phyloP scores from a whole-genome alignment of 176 grass and related monocot species.

The Tillandsia leiboldiana region DNA sequence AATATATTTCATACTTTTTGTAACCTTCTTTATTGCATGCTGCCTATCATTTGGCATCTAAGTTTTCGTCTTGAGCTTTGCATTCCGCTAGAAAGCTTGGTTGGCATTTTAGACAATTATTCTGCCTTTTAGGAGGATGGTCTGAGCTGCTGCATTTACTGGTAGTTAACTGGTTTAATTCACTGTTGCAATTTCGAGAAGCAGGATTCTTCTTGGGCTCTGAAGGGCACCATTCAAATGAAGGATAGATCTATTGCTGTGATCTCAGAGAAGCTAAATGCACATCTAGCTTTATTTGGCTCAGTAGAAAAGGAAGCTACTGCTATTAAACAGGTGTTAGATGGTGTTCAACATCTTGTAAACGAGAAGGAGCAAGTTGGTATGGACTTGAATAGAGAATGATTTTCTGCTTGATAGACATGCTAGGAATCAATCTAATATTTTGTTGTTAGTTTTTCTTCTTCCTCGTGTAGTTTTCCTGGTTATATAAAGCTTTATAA shows the following conservation, averaged over 20 bases:
- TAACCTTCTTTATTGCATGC: neutral
- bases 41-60: neutral
- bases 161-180: constrained; percentile 23
- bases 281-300: constrained; percentile 59
- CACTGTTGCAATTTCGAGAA: constrained; percentile 26
- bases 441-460: constrained; percentile 2
- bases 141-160: neutral
- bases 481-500: constrained; percentile 2
- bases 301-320: constrained; percentile 59
- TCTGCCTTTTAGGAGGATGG: constrained; percentile 1
- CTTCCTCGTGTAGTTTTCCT: neutral
- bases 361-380: constrained; percentile 71
- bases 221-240: constrained; percentile 60
- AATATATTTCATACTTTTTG: constrained; percentile 1
- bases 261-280: constrained; percentile 64
- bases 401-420: constrained; percentile 4
- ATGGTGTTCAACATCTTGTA: constrained; percentile 44
- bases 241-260: constrained; percentile 63
- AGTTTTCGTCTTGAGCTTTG: neutral
- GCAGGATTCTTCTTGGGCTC: constrained; percentile 73
- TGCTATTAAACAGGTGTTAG: constrained; percentile 38
- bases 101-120: neutral
- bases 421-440: neutral
- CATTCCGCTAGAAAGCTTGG: too few relatives aligned
- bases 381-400: constrained; percentile 17